These are phyloP conservation scores for Otatea glauca DNA, from an alignment of 176 grass and related monocot species.

Conservation along the genomic window DNA sequence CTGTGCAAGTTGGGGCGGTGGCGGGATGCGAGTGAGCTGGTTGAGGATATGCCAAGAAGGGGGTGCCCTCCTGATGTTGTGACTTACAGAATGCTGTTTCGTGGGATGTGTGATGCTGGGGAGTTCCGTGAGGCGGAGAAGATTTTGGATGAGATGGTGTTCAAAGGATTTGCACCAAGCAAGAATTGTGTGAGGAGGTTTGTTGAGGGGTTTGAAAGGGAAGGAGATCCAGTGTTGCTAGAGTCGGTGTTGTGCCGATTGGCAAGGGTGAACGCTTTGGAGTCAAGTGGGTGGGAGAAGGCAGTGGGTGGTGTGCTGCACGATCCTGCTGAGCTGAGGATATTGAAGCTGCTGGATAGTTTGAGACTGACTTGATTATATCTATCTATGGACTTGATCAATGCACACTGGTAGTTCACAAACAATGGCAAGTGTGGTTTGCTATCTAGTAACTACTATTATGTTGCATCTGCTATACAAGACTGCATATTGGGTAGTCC, in stretches of 20 bases:
- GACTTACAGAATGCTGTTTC: slow-evolving; percentile 56
- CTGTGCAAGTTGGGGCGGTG: slow-evolving; percentile 59
- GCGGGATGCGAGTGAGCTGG: slow-evolving; percentile 51
- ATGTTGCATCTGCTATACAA: slow-evolving; percentile 18
- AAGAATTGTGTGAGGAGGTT: slow-evolving; percentile 45
- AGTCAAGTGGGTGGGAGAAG: slow-evolving; percentile 58
- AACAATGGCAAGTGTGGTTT: background rate
- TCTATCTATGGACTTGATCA: background rate
- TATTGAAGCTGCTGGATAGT: slow-evolving; percentile 17
- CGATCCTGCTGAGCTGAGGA: slow-evolving; percentile 14
- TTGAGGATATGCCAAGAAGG: slow-evolving; percentile 69
- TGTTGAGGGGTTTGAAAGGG: slow-evolving; percentile 51
- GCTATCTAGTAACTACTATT: background rate
- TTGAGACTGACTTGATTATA: slow-evolving; percentile 28
- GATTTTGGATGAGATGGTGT: slow-evolving; percentile 69
- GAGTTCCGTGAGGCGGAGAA: slow-evolving; percentile 41
- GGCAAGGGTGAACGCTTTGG: slow-evolving; percentile 48
- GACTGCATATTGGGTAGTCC: background rate
- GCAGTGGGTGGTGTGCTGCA: slow-evolving; percentile 21
- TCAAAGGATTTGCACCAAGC: slow-evolving; percentile 64
- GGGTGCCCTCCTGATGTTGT: slow-evolving; percentile 60
- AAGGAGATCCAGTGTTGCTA: slow-evolving; percentile 40
- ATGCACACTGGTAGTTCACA: background rate
- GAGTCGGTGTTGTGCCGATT: slow-evolving; percentile 40
- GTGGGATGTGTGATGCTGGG: slow-evolving; percentile 54